Percentiles rank a stretch among this genome's conserved stretches.
Evolutionary conservation across 768 basidiomycete species (phyloP).

Genomic region (Mycena polygramma): DNA sequence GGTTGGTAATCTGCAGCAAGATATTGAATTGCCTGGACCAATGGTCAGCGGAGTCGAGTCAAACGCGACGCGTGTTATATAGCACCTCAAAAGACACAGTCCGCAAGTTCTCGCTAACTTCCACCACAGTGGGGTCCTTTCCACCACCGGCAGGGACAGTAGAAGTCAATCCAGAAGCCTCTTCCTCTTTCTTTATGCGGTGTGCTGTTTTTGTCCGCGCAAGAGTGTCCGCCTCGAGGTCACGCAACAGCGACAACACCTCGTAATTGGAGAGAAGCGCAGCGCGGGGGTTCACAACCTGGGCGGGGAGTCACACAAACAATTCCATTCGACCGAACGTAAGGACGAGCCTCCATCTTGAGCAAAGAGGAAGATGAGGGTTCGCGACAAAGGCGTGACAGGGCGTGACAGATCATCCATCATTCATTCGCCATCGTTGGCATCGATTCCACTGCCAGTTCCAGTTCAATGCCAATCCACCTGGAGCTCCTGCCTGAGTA

Average conservation of each 20-base stretch:
- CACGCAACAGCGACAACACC: constrained; percentile 81
- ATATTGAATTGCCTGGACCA: constrained; percentile 83
- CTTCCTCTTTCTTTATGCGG: constrained; percentile 85
- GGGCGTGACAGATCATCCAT: too few relatives aligned
- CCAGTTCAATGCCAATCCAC: too few relatives aligned
- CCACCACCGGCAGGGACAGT: constrained; percentile 39
- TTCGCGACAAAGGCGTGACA: constrained; percentile 4
- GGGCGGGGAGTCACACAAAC: constrained; percentile 23
- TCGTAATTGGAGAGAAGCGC: constrained; percentile 93
- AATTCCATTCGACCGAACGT: neutral
- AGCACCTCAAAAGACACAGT: constrained; percentile 89
- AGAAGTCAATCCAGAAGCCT: constrained; percentile 54
- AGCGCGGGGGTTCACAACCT: constrained; percentile 79
- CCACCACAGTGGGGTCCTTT: constrained; percentile 57
- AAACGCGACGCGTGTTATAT: constrained; percentile 1
- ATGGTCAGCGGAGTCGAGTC: neutral
- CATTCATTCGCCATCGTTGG: too few relatives aligned
- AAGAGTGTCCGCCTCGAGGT: constrained; percentile 81
- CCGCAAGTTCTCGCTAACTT: constrained; percentile 83
- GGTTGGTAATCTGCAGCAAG: constrained; percentile 83
- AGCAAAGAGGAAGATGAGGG: neutral
- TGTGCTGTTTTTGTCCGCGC: constrained; percentile 77
- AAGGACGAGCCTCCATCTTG: constrained; percentile 38
- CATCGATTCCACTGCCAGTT: too few relatives aligned
- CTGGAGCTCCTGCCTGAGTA: too few relatives aligned